Percentiles rank a stretch among this genome's conserved stretches.
Conservation (phyloP, 768 basidiomycete genomes). For the Mycena belliarum region DNA sequence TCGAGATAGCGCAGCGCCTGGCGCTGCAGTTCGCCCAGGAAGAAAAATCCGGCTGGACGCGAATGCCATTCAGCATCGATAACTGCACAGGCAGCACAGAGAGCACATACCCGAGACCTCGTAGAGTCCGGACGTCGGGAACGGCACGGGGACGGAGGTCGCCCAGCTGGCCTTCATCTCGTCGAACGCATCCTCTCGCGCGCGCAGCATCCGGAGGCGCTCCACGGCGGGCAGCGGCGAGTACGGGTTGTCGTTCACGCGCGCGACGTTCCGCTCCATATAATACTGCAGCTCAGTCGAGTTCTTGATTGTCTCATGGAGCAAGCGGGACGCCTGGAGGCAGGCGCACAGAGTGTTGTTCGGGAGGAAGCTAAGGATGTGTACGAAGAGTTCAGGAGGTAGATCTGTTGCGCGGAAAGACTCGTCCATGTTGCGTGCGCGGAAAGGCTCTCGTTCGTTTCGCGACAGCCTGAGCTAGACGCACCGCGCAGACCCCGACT, state of each 20-base stretch:
- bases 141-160: background rate
- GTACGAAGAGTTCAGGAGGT: constrained; percentile 4
- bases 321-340: background rate
- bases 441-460: no score
- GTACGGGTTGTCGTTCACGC: constrained; percentile 6
- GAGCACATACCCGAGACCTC: constrained; percentile 12
- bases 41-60: constrained; percentile 2
- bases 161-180: constrained; percentile 3
- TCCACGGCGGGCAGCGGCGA: background rate
- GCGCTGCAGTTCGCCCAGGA: constrained; percentile 6
- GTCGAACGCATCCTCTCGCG: constrained; percentile 3
- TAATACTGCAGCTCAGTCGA: constrained; percentile 15
- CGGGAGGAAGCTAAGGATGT: constrained; percentile 5
- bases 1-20: constrained; percentile 9
- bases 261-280: background rate
- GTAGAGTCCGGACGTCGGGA: constrained; percentile 11
- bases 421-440: no score
- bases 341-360: background rate
- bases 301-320: background rate
- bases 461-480: no score
- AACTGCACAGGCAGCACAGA: background rate
- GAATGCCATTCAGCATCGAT: background rate
- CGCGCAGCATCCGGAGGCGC: constrained; percentile 4
- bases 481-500: no score
- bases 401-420: constrained; percentile 5